Percentiles rank a stretch among this genome's conserved stretches.
These are phyloP conservation scores for Fistulifera solaris DNA, from an alignment of 108 stramenopile genomes.

Conservation along the genomic window DNA sequence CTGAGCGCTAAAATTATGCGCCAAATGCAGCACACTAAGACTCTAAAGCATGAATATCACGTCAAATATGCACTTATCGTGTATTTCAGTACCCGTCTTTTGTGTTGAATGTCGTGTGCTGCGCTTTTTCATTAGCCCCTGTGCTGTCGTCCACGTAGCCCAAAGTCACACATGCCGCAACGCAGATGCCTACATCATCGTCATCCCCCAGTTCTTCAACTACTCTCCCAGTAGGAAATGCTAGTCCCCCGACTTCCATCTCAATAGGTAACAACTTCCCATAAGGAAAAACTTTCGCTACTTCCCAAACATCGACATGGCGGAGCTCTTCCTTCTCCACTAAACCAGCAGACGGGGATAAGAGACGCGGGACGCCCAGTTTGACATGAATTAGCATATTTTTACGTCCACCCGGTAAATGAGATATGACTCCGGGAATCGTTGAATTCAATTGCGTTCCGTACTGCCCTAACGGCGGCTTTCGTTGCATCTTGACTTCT, in stretches of 20 bases:
- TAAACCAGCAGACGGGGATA: background rate
- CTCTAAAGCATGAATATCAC: no score
- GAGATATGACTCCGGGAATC: slow-evolving; percentile 70
- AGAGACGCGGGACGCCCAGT: slow-evolving; percentile 36
- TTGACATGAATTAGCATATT: slow-evolving; percentile 64
- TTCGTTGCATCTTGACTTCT: slow-evolving; percentile 43
- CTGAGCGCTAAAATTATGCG: no score
- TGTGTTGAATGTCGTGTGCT: slow-evolving; percentile 34
- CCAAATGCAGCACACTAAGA: no score
- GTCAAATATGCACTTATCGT: no score
- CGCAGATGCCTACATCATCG: slow-evolving; percentile 55
- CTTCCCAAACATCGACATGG: slow-evolving; percentile 15
- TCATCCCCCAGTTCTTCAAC: slow-evolving; percentile 58
- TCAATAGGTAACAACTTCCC: slow-evolving; percentile 54
- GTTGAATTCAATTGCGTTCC: slow-evolving; percentile 87
- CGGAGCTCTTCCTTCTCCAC: slow-evolving; percentile 10
- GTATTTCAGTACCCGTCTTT: slow-evolving; percentile 46
- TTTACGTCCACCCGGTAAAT: slow-evolving; percentile 51
- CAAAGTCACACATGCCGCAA: slow-evolving; percentile 56
- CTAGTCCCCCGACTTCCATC: slow-evolving; percentile 42
- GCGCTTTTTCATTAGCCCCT: background rate
- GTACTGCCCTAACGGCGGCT: slow-evolving; percentile 59
- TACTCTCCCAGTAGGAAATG: slow-evolving; percentile 58
- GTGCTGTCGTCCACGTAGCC: slow-evolving; percentile 38
- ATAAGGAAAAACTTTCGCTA: slow-evolving; percentile 54